Evolutionary conservation across 805 yeast species (phyloP), one percentile per base, ranked within the genome.

Genomic region (Wickerhamomyces alni): DNA sequence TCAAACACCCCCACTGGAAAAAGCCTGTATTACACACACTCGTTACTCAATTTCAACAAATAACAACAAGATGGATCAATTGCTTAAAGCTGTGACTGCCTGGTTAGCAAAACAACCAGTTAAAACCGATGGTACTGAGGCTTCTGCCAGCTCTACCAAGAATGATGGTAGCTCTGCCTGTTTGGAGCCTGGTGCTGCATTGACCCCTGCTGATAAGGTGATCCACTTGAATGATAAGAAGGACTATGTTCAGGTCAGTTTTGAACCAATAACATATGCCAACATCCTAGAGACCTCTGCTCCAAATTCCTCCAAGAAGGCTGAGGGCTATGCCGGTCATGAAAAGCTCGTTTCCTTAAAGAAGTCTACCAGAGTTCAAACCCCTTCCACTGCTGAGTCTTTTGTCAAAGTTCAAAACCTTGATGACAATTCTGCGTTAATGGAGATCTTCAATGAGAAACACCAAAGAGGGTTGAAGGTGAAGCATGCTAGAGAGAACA

Each of bases 401-500:
- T 18, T 26, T n/a, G 15, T n/a, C 24, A 22, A 18, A n/a, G 6
- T 15, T 18, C 28, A 26, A 13, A 13, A 26, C 28, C 28, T 26
- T 10, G 28, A 26, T 11, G 28, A 26, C 6, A 26, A n/a, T 26
- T 26, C 12, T 26, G 28, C 28, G 8, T 26, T 26, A 11, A 10
- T 9, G n/a, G 28, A 26, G n/a, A 10, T 5, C 15, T 26, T 26
- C n/a, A n/a, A 26, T 26, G 28, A 26, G n/a, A 26, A 26, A 11
- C 28, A 11, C 13, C 34, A 31, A 31, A 31, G 34, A 31, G 26
- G 16, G 8, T 31, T 31, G 34, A 31, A 31, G 21, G 17, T 33
- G 2, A 36, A 36, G 13, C 30, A 21, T 21, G 24, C 30, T 15
- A 34, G 33, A 11, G 27, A 25, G 6, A 24, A 30, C 8, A 17